Percentiles rank a stretch among this genome's conserved stretches.
Conservation (phyloP, 2,329 filamentous ascomycete species). For the Colletotrichum spinosum region DNA sequence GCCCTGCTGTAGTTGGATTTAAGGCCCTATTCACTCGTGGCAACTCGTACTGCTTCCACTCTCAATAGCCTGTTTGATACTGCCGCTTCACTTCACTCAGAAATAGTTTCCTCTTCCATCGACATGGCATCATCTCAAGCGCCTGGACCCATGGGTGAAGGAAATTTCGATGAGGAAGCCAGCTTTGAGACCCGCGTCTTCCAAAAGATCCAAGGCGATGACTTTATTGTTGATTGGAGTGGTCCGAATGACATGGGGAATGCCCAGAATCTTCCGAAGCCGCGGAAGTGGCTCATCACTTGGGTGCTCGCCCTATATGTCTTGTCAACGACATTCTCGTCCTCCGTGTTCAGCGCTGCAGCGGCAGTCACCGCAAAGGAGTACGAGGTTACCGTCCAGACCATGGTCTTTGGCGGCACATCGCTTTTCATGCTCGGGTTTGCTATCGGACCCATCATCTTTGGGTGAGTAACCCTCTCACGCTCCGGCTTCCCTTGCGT, state of each 20-base stretch:
- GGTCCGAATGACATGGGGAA: constrained; percentile 8
- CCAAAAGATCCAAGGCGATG: constrained; percentile 11
- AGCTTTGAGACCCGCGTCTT: constrained; percentile 3
- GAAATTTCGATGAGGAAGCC: not conserved
- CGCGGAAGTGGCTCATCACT: constrained; percentile 17
- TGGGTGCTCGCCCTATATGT: not conserved
- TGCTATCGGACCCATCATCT: constrained; percentile 56
- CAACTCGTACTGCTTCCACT: accelerated
- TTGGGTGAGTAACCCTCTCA: constrained; percentile 40
- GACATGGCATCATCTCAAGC: not conserved
- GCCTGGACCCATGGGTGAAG: not conserved
- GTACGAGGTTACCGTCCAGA: constrained; percentile 50
- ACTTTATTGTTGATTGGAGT: constrained; percentile 17
- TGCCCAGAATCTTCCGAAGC: constrained; percentile 27
- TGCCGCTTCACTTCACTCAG: not conserved
- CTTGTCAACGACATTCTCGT: constrained; percentile 18
- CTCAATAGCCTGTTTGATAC: not conserved
- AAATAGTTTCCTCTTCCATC: accelerated
- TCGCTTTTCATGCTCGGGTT: constrained; percentile 59
- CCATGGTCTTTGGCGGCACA: constrained; percentile 47
- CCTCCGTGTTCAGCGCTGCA: constrained; percentile 12
- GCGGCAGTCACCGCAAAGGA: constrained; percentile 50
- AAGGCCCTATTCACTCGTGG: not conserved
- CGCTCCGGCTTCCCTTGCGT: not conserved
- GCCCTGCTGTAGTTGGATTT: not conserved